phyloP scores from a whole-genome alignment of 1,139 yeast genomes.

The Citeromyces hawaiiensis region DNA sequence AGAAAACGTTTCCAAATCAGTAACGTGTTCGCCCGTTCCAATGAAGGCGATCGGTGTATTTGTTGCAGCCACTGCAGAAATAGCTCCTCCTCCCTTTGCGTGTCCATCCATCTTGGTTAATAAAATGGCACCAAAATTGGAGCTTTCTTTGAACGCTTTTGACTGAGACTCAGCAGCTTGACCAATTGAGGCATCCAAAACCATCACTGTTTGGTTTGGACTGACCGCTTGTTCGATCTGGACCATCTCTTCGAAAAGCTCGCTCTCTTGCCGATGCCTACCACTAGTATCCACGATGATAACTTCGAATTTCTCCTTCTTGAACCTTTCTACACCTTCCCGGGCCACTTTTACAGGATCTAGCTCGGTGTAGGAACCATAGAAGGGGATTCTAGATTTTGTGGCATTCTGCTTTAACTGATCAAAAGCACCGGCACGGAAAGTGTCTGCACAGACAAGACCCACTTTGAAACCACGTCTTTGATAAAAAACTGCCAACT shows the following conservation, averaged over 20 bases:
- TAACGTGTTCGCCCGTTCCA: slow-evolving; percentile 97
- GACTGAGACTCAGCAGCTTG: slow-evolving; percentile 97
- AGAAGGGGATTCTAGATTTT: slow-evolving; percentile 86
- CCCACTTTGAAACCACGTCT: slow-evolving; percentile 93
- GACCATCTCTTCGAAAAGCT: slow-evolving; percentile 86
- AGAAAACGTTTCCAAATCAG: slow-evolving; percentile 83
- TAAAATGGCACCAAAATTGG: slow-evolving; percentile 90
- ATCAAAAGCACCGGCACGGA: slow-evolving; percentile 99
- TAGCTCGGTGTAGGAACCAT: slow-evolving; percentile 90
- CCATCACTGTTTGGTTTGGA: slow-evolving; percentile 96
- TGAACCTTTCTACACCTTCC: slow-evolving; percentile 88
- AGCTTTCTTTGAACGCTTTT: slow-evolving; percentile 81
- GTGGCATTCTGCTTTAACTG: slow-evolving; percentile 96
- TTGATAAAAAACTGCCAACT: slow-evolving; percentile 87
- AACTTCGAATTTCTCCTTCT: slow-evolving; percentile 81
- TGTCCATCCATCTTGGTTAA: slow-evolving; percentile 98
- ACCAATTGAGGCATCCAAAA: slow-evolving; percentile 93
- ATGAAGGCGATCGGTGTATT: slow-evolving; percentile 92
- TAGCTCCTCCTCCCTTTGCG: slow-evolving; percentile 99
- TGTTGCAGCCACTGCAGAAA: slow-evolving; percentile 96
- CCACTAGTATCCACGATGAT: slow-evolving; percentile 97
- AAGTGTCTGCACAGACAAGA: slow-evolving; percentile 96
- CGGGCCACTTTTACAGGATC: slow-evolving; percentile 89
- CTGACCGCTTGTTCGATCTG: slow-evolving; percentile 77
- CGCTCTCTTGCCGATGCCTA: slow-evolving; percentile 92